Conservation (phyloP, 1,139 yeast species). For the Saccharomyces hybrid region DNA sequence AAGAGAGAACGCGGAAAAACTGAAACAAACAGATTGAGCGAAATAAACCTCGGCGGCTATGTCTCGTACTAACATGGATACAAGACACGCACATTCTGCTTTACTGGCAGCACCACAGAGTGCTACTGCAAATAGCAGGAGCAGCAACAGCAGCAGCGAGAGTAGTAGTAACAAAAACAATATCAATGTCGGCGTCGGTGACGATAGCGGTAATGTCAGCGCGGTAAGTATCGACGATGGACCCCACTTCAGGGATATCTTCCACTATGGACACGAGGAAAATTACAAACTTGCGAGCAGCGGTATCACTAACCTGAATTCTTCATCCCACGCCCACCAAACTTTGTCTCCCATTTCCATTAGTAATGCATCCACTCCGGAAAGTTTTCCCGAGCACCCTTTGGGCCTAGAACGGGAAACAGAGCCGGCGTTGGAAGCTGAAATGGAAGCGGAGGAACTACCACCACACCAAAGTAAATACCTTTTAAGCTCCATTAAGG, state of each 20-base stretch:
- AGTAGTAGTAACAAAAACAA: not conserved
- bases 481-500: slow-evolving; percentile 43
- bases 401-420: slow-evolving; percentile 2
- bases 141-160: not conserved
- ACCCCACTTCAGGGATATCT: not conserved
- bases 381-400: not conserved
- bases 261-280: not conserved
- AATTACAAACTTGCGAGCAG: not conserved
- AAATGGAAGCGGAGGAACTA: slow-evolving; percentile 4
- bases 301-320: slow-evolving; percentile 1
- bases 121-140: not conserved
- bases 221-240: slow-evolving; percentile 1
- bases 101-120: not conserved
- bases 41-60: not conserved
- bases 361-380: slow-evolving; percentile 1
- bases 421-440: slow-evolving; percentile 8
- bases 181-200: not conserved
- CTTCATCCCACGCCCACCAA: not conserved
- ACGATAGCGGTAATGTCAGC: not conserved
- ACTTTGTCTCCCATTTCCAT: slow-evolving; percentile 1
- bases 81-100: not conserved
- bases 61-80: not conserved
- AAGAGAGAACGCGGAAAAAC: not conserved
- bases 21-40: not conserved
- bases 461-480: not conserved